Evolutionary conservation across 2,329 filamentous ascomycete species (phyloP), one percentile per base, ranked within the genome.

Genomic region (Zarea fungicola): DNA sequence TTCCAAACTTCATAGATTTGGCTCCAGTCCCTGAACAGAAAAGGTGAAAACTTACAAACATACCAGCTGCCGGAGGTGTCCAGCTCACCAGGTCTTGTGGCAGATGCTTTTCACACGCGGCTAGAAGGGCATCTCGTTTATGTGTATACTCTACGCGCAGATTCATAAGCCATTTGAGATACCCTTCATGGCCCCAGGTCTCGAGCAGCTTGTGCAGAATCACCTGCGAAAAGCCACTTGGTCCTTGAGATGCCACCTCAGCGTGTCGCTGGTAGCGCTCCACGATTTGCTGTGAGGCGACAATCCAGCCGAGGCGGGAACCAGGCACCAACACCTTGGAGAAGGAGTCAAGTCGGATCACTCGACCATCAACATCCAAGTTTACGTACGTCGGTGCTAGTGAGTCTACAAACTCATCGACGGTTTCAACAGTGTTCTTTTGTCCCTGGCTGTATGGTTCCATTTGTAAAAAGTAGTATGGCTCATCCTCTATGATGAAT

Each of bases 381-480:
- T 81, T 87, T 26, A 96, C 75, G 48, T 86, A 81, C 2, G 85
- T 86, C 1, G 90, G 89, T 21, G 65, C 62, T 14, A 71, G 60
- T 0, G 67, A 69, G 10, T 77, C 72, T 51, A 97, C 71, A 65
- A 96, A 96, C 10, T 85, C 83, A 4, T 84, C 79, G 48, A 88
- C 79, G 5, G 73, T 67, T 6, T 85, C 84, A 0, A 79, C 73
- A 4, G 73, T 68, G 2, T 73, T 67, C 0, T 76, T 65, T 14
- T 73, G 67, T 54, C 75, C 65, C 26, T 74, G 68, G 13, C 79
- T 76, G 67, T 90, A 92, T 0, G 85, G 81, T 58, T 87, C 81
- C 85, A 90, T 88, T 67, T 96, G 91, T 29, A 96, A 75, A 71
- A 92, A 96, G 69, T 95, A 96, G 71, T 96, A 96, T 2, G 91